phyloP scores from a whole-genome alignment of 2,329 filamentous ascomycete genomes.

The Phoma sp. region DNA sequence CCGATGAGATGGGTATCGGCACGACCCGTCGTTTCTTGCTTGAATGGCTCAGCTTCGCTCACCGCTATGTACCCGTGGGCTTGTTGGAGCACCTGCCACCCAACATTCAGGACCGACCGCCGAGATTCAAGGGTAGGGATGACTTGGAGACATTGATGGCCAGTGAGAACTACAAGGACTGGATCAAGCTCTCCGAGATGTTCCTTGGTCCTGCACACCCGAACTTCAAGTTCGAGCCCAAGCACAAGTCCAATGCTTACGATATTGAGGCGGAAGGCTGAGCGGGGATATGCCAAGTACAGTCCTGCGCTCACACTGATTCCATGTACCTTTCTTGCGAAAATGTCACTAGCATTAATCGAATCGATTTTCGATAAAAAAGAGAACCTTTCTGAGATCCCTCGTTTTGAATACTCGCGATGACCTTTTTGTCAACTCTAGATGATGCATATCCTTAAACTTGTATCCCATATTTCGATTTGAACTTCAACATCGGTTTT shows the following conservation, averaged over 20 bases:
- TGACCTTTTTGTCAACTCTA: too few species aligned
- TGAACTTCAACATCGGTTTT: too few species aligned
- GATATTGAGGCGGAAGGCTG: conserved; percentile 68
- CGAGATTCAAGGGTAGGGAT: conserved; percentile 81
- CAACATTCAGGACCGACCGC: conserved; percentile 86
- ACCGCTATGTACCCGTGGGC: conserved; percentile 90
- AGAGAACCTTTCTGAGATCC: too few species aligned
- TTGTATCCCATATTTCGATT: too few species aligned
- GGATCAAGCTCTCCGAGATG: conserved; percentile 99
- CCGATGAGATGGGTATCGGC: conserved; percentile 91
- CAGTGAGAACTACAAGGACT: conserved; percentile 92
- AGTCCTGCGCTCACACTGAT: not conserved
- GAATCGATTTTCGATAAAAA: too few species aligned
- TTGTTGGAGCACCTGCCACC: conserved; percentile 88
- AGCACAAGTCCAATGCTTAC: conserved; percentile 95
- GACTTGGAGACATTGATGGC: conserved; percentile 93
- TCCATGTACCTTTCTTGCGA: too few species aligned
- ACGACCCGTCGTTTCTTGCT: conserved; percentile 90
- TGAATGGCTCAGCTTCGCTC: conserved; percentile 93
- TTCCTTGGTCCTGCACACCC: conserved; percentile 90
- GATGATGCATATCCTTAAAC: too few species aligned
- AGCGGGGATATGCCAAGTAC: not conserved
- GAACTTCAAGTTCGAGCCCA: conserved; percentile 93
- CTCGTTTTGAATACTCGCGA: too few species aligned
- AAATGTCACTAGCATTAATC: too few species aligned